Evolutionary conservation across 306 rosid genomes (phyloP).

Genomic region (Casuarina cunninghamiana): DNA sequence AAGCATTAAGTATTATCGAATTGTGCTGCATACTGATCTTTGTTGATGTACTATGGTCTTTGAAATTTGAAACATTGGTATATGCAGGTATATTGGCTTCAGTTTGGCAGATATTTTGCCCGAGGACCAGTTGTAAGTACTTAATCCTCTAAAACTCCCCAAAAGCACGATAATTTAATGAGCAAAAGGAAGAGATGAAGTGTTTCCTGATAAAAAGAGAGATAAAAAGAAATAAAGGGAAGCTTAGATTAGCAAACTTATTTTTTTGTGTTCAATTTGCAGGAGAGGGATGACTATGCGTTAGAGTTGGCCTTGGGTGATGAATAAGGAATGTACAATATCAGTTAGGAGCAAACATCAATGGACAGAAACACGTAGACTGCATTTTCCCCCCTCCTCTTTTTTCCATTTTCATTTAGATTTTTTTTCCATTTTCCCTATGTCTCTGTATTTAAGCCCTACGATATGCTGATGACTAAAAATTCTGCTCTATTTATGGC

Average conservation of each 20-base stretch:
- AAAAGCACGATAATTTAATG: neutral
- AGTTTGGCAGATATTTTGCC: conserved; percentile 95
- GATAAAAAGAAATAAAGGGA: neutral
- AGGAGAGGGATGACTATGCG: conserved; percentile 99
- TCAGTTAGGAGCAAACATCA: conserved; percentile 19
- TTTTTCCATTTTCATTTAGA: neutral
- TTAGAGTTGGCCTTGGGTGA: conserved; percentile 97
- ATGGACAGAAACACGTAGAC: neutral
- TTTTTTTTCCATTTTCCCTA: neutral
- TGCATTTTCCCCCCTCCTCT: conserved; percentile 5
- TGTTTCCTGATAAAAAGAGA: neutral
- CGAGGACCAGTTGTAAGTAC: conserved; percentile 90
- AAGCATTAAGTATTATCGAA: neutral
- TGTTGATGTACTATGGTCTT: neutral
- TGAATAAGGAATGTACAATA: conserved; percentile 50
- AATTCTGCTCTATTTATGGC: neutral
- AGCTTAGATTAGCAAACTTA: neutral
- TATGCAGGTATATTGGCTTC: conserved; percentile 98
- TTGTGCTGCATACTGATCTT: conserved; percentile 1
- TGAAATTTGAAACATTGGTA: conserved; percentile 18
- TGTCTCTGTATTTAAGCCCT: neutral
- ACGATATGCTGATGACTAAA: neutral
- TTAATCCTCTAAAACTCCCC: conserved; percentile 17
- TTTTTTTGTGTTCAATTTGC: conserved; percentile 32
- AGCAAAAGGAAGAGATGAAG: neutral